Percentiles rank a stretch among this genome's conserved stretches.
Evolutionary conservation across 768 basidiomycete genomes (phyloP).

Genomic region (Paxillus rubicundulus): DNA sequence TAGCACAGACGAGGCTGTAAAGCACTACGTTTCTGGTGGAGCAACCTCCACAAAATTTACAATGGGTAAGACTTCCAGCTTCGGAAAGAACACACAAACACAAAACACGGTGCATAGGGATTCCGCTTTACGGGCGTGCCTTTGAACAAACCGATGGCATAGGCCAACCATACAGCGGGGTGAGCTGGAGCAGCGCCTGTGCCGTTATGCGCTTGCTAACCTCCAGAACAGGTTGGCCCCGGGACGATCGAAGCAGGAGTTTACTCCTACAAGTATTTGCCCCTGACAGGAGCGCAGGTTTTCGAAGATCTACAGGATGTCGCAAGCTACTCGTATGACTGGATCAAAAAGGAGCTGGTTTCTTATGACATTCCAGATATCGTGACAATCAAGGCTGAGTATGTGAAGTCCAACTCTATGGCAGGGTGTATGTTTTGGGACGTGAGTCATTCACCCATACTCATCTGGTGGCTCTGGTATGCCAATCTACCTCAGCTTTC

Average conservation of each 20-base stretch:
- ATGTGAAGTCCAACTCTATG: slow-evolving; percentile 57
- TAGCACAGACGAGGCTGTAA: slow-evolving; percentile 65
- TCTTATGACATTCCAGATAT: slow-evolving; percentile 77
- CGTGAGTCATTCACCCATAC: slow-evolving; percentile 18
- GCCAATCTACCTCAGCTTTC: slow-evolving; percentile 37
- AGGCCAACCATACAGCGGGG: slow-evolving; percentile 65
- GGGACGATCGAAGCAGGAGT: slow-evolving; percentile 40
- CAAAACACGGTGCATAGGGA: slow-evolving; percentile 37
- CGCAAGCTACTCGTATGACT: slow-evolving; percentile 77
- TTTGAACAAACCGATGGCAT: slow-evolving; percentile 71
- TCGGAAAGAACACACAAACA: neutral
- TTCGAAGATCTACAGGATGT: slow-evolving; percentile 67
- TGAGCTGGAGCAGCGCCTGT: slow-evolving; percentile 28
- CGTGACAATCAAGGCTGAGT: slow-evolving; percentile 62
- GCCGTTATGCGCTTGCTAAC: neutral
- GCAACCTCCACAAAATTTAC: slow-evolving; percentile 65
- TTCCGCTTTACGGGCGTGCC: slow-evolving; percentile 78
- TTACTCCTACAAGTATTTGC: slow-evolving; percentile 76
- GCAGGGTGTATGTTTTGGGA: slow-evolving; percentile 79
- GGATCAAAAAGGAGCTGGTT: slow-evolving; percentile 62
- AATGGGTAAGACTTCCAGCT: slow-evolving; percentile 43
- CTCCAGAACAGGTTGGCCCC: slow-evolving; percentile 54
- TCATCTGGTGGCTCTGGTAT: neutral
- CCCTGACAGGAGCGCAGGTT: slow-evolving; percentile 58
- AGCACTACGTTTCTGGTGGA: slow-evolving; percentile 57